Evolutionary conservation across 2,329 filamentous ascomycete genomes (phyloP).

Genomic region (Scortechinia acanthostroma): DNA sequence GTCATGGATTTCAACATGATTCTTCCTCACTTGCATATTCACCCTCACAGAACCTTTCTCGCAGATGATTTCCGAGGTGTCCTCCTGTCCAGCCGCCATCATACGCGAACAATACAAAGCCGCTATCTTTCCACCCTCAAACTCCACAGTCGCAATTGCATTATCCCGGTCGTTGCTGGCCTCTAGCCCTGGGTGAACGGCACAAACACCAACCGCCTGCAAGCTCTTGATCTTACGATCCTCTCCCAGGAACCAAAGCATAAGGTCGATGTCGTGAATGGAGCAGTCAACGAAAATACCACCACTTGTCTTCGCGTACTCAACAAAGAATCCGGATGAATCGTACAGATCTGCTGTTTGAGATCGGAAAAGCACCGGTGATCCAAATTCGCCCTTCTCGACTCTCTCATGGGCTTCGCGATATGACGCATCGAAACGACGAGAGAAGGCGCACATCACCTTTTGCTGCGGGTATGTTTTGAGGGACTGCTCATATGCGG

Average conservation of each 20-base stretch:
- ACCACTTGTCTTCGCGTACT: constrained; percentile 26
- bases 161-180: constrained; percentile 30
- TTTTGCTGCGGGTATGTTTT: constrained; percentile 20
- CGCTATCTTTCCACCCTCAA: constrained; percentile 30
- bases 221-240: constrained; percentile 21
- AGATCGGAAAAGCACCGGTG: constrained; percentile 27
- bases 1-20: constrained; percentile 13
- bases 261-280: constrained; percentile 34
- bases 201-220: constrained; percentile 21
- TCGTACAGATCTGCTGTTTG: constrained; percentile 29
- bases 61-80: constrained; percentile 29
- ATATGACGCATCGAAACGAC: constrained; percentile 34
- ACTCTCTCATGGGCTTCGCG: constrained; percentile 23
- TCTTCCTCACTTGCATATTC: constrained; percentile 16
- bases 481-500: constrained; percentile 17
- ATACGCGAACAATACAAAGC: constrained; percentile 33
- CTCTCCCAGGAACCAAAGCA: constrained; percentile 25
- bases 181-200: constrained; percentile 24
- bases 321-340: constrained; percentile 27
- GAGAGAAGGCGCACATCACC: constrained; percentile 33
- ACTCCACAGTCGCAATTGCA: constrained; percentile 32
- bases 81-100: constrained; percentile 30
- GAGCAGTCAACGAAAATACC: constrained; percentile 33
- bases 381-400: constrained; percentile 22
- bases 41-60: constrained; percentile 24